Evolutionary conservation across 768 basidiomycete species (phyloP).

Genomic region (Xanthoconium purpureum): DNA sequence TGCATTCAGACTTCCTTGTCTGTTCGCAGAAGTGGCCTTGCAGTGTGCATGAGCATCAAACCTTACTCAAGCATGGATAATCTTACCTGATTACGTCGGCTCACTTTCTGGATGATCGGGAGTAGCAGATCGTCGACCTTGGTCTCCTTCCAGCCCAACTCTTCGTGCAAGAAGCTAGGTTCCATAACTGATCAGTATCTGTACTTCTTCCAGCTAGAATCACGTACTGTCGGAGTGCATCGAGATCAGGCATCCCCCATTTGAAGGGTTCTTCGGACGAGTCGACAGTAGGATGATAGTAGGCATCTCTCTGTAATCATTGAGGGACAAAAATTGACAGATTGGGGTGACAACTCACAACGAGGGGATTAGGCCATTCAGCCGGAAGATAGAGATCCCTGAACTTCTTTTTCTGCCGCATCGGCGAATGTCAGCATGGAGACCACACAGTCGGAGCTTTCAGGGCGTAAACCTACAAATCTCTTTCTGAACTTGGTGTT

Average conservation of each 20-base stretch:
- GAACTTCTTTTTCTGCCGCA: constrained; percentile 80
- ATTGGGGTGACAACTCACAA: constrained; percentile 50
- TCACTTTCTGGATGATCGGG: constrained; percentile 89
- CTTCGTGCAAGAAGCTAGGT: constrained; percentile 64
- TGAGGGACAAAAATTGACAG: not conserved
- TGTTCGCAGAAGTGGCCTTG: constrained; percentile 63
- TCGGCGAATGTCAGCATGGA: constrained; percentile 11
- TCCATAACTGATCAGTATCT: constrained; percentile 10
- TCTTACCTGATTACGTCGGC: constrained; percentile 70
- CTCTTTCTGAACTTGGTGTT: constrained; percentile 74
- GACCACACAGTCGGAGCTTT: constrained; percentile 4
- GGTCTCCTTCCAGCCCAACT: constrained; percentile 74
- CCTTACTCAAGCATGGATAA: not conserved
- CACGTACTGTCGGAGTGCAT: constrained; percentile 78
- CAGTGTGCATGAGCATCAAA: not conserved
- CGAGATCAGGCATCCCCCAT: constrained; percentile 96
- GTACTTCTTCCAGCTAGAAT: constrained; percentile 4
- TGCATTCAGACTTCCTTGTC: constrained; percentile 70
- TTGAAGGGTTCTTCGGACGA: constrained; percentile 91
- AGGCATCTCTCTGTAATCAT: constrained; percentile 73
- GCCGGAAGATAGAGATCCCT: constrained; percentile 73
- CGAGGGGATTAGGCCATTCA: constrained; percentile 92
- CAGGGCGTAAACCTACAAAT: constrained; percentile 60
- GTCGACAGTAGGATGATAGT: constrained; percentile 89
- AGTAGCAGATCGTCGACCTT: constrained; percentile 91